These are phyloP conservation scores for Nicotiana otophora DNA, from an alignment of 257 asterid species.

Conservation along the genomic window DNA sequence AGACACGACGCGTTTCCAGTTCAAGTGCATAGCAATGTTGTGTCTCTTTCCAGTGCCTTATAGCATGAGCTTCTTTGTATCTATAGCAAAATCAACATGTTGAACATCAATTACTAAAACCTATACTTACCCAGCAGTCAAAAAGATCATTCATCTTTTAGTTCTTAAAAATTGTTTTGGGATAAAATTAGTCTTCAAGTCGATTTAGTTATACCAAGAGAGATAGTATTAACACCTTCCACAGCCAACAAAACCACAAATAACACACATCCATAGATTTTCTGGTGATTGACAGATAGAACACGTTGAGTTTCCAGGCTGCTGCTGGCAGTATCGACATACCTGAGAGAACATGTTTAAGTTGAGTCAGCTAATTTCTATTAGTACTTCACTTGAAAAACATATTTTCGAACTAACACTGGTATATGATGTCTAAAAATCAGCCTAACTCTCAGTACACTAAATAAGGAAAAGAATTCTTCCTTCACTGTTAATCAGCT, in stretches of 20 bases:
- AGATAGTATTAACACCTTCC: slow-evolving; percentile 56
- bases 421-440: not conserved
- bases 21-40: slow-evolving; percentile 96
- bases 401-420: slow-evolving; percentile 10
- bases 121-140: slow-evolving; percentile 5
- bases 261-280: slow-evolving; percentile 96
- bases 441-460: not conserved
- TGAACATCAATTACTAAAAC: not conserved
- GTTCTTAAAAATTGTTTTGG: slow-evolving; percentile 5
- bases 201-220: slow-evolving; percentile 11
- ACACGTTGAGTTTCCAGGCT: slow-evolving; percentile 89
- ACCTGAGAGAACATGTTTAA: slow-evolving; percentile 49
- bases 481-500: not conserved
- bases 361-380: slow-evolving; percentile 14
- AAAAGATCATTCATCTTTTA: slow-evolving; percentile 11
- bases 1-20: slow-evolving; percentile 92
- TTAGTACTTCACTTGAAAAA: slow-evolving; percentile 10
- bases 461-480: not conserved
- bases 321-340: slow-evolving; percentile 97
- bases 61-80: slow-evolving; percentile 76
- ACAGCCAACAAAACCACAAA: slow-evolving; percentile 94
- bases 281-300: slow-evolving; percentile 76
- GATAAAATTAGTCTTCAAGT: not conserved
- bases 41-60: slow-evolving; percentile 90
- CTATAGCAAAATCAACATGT: slow-evolving; percentile 30